Evolutionary conservation across 2,329 filamentous ascomycete species (phyloP).

Genomic region (Fusarium nematophilum): DNA sequence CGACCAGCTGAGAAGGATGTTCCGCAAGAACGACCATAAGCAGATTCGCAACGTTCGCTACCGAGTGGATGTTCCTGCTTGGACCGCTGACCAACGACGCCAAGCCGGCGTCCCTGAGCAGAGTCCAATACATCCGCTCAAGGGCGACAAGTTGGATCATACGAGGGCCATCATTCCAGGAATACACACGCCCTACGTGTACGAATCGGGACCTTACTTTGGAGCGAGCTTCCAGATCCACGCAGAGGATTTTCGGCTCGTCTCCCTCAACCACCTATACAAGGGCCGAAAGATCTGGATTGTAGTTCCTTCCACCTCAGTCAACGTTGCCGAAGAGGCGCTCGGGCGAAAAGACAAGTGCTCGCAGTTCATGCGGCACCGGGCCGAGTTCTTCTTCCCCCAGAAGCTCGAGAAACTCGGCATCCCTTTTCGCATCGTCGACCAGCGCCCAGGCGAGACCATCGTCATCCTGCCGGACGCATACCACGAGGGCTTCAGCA

Average conservation of each 20-base stretch:
- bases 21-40: conserved; percentile 49
- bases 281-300: conserved; percentile 56
- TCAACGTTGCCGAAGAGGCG: conserved; percentile 49
- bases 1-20: conserved; percentile 50
- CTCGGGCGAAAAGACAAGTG: conserved; percentile 49
- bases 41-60: conserved; percentile 54
- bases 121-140: conserved; percentile 53
- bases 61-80: conserved; percentile 53
- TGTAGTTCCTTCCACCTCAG: conserved; percentile 51
- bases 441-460: conserved; percentile 54
- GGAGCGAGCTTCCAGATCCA: conserved; percentile 55
- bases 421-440: conserved; percentile 52
- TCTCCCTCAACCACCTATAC: conserved; percentile 54
- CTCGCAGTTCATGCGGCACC: conserved; percentile 56
- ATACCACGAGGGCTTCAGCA: conserved; percentile 56
- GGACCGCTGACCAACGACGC: conserved; percentile 50
- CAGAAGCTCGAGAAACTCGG: conserved; percentile 53
- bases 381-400: conserved; percentile 55
- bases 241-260: conserved; percentile 54
- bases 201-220: conserved; percentile 53
- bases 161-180: conserved; percentile 54
- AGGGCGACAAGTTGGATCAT: conserved; percentile 51
- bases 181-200: conserved; percentile 55
- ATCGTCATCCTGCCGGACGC: conserved; percentile 55
- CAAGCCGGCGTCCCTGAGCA: conserved; percentile 51